These are phyloP conservation scores for Corchorus capsularis DNA, from an alignment of 345 rosid species.

Conservation along the genomic window DNA sequence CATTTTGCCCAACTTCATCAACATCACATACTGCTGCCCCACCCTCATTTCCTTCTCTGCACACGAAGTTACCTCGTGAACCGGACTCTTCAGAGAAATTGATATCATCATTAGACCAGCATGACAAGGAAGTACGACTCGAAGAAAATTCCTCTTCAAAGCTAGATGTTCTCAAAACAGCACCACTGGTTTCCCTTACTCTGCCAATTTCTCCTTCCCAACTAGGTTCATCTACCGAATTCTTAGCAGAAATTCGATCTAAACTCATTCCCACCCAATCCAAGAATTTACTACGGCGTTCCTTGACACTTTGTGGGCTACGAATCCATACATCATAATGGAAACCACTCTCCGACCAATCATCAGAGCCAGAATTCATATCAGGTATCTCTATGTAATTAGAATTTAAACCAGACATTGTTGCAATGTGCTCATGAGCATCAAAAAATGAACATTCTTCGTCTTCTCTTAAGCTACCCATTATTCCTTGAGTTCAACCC, in stretches of 20 bases:
- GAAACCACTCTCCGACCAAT: conserved; percentile 29
- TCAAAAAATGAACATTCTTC: conserved; percentile 71
- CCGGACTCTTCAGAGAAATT: conserved; percentile 42
- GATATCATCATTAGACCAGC: conserved; percentile 39
- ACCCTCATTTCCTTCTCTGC: conserved; percentile 40
- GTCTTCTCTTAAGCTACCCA: conserved; percentile 64
- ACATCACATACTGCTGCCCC: conserved; percentile 30
- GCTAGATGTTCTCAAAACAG: conserved; percentile 47
- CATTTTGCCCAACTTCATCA: conserved; percentile 30
- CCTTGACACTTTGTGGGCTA: conserved; percentile 58
- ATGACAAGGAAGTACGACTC: conserved; percentile 41
- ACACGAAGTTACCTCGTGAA: conserved; percentile 27
- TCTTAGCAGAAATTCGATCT: conserved; percentile 24
- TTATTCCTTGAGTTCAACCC: conserved; percentile 61
- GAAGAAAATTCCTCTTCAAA: conserved; percentile 56
- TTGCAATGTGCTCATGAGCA: conserved; percentile 60
- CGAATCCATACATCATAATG: conserved; percentile 63
- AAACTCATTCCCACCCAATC: conserved; percentile 58
- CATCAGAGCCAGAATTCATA: conserved; percentile 23
- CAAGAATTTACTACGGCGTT: conserved; percentile 60
- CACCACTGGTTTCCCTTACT: conserved; percentile 44
- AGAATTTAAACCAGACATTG: conserved; percentile 35
- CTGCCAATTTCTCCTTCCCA: conserved; percentile 38
- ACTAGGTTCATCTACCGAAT: conserved; percentile 28
- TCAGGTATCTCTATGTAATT: conserved; percentile 32